Evolutionary conservation across 2,329 filamentous ascomycete species (phyloP).

Genomic region (Cladorrhinum sp.): DNA sequence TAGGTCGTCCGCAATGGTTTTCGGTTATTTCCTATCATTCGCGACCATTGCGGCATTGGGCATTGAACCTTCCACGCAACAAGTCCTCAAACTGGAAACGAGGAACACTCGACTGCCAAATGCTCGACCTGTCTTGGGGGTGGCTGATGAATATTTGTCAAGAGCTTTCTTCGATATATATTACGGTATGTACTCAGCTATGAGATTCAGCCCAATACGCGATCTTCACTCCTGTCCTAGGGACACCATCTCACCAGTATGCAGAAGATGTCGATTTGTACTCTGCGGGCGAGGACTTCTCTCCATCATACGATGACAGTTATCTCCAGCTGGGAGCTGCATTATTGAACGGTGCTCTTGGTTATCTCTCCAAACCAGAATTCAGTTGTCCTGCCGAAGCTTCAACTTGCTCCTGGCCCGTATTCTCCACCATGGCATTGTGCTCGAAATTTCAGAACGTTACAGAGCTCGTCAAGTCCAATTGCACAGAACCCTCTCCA

Average conservation of each 20-base stretch:
- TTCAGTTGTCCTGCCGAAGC: neutral
- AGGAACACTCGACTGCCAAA: neutral
- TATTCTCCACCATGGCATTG: neutral
- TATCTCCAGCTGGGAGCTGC: neutral
- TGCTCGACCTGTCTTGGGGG: conserved; percentile 1
- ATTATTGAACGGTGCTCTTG: conserved; percentile 12
- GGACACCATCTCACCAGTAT: no score
- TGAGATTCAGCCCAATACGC: no score
- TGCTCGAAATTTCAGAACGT: neutral
- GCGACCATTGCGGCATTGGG: conserved; percentile 19
- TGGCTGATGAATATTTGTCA: conserved; percentile 9
- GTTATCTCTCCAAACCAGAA: conserved; percentile 5
- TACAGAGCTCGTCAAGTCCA: neutral
- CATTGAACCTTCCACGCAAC: conserved; percentile 22
- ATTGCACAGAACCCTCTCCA: neutral
- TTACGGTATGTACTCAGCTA: no score
- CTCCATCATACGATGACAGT: neutral
- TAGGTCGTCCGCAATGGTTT: neutral
- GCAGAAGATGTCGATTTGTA: no score
- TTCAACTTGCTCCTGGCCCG: neutral
- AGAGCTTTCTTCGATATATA: neutral
- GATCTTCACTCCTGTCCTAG: no score
- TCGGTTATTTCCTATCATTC: conserved; percentile 13
- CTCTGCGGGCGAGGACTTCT: no score
- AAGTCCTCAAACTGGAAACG: conserved; percentile 18